These are phyloP conservation scores for Melanogaster broomeanus DNA, from an alignment of 768 basidiomycete genomes.

Conservation along the genomic window DNA sequence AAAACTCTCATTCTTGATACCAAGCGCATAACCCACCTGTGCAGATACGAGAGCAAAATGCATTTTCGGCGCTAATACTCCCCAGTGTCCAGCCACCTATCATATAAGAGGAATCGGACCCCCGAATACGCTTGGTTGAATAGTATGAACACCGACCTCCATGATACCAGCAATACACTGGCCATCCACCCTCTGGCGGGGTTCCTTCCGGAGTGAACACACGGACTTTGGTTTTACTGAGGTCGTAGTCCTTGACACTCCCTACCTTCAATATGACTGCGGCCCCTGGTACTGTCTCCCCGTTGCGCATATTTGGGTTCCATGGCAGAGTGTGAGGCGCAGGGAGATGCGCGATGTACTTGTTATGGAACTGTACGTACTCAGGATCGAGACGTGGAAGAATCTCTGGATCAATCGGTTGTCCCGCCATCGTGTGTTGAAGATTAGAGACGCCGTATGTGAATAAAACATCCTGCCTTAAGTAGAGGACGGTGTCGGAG, in stretches of 20 bases:
- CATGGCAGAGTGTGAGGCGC: conserved; percentile 62
- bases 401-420: conserved; percentile 67
- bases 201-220: conserved; percentile 60
- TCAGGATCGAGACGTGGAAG: conserved; percentile 61
- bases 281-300: conserved; percentile 54
- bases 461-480: conserved; percentile 5
- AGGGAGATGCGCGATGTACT: conserved; percentile 43
- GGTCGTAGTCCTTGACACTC: conserved; percentile 49
- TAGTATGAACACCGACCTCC: conserved; percentile 52
- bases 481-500: not conserved
- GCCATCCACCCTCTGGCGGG: conserved; percentile 61
- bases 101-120: not conserved
- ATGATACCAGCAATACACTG: conserved; percentile 72
- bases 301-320: conserved; percentile 57
- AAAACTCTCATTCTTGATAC: not conserved
- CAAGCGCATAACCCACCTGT: conserved; percentile 16
- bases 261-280: conserved; percentile 59
- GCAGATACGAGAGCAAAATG: conserved; percentile 46
- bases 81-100: conserved; percentile 80
- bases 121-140: not conserved
- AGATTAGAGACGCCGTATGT: not conserved
- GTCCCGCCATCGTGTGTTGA: conserved; percentile 18
- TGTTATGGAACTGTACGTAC: conserved; percentile 64
- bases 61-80: conserved; percentile 57
- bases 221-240: conserved; percentile 56